Conservation (phyloP, 176 grass and related monocot species). For the Zoysia japonica region DNA sequence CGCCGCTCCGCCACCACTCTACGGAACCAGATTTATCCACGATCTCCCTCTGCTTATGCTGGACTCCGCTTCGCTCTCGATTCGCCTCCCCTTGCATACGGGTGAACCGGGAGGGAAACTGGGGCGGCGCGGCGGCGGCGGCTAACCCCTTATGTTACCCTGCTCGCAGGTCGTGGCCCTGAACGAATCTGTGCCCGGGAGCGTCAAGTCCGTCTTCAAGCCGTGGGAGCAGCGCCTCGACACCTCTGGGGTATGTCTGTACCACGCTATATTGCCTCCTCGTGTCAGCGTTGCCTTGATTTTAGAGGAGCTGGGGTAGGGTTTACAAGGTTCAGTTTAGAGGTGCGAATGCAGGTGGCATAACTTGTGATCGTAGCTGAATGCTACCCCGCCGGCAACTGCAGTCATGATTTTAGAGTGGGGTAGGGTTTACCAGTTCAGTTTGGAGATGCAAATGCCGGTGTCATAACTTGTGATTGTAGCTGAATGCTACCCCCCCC, state of each 20-base stretch:
- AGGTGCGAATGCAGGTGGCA: neutral
- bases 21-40: neutral
- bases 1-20: neutral
- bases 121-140: neutral
- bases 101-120: neutral
- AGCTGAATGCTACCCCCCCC: neutral
- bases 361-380: neutral
- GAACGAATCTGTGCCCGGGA: conserved; percentile 86
- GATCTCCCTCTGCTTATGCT: neutral
- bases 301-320: neutral
- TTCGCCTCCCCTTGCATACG: neutral
- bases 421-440: neutral
- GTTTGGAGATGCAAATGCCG: neutral
- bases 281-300: neutral
- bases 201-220: conserved; percentile 90
- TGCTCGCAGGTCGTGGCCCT: conserved; percentile 65
- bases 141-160: neutral
- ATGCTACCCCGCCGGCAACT: too few species aligned
- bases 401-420: neutral
- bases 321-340: neutral
- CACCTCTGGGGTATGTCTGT: conserved; percentile 65
- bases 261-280: neutral
- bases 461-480: neutral
- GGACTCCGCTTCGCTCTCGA: neutral
- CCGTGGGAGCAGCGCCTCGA: conserved; percentile 88